Percentiles rank a stretch among this genome's conserved stretches.
These are phyloP conservation scores for Sedum album DNA, from an alignment of 164 flowering plant species.

Conservation along the genomic window DNA sequence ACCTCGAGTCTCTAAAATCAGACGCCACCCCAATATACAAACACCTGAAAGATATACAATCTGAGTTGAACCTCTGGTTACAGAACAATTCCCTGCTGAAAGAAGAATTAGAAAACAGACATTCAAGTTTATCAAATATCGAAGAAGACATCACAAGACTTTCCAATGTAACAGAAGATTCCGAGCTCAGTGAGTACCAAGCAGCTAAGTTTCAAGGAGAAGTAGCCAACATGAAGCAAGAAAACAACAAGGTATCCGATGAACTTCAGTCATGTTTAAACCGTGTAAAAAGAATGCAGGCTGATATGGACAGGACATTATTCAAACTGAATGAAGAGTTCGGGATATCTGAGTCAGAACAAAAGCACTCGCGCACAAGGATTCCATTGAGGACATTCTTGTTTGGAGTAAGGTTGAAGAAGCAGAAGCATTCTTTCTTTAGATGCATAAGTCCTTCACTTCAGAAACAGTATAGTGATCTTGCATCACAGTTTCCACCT, in stretches of 20 bases:
- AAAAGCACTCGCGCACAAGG: conserved; percentile 28
- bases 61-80: conserved; percentile 53
- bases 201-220: conserved; percentile 76
- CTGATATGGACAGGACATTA: conserved; percentile 35
- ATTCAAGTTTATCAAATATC: conserved; percentile 33
- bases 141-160: conserved; percentile 46
- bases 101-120: conserved; percentile 45
- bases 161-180: conserved; percentile 16
- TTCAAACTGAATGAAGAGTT: conserved; percentile 34
- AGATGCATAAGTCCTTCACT: conserved; percentile 45
- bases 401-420: conserved; percentile 58
- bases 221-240: conserved; percentile 63
- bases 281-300: conserved; percentile 32
- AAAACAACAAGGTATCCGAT: conserved; percentile 49
- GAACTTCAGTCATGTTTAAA: conserved; percentile 45
- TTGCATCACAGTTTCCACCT: conserved; percentile 10
- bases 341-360: conserved; percentile 17
- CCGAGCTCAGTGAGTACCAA: conserved; percentile 32
- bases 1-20: conserved; percentile 18
- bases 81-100: conserved; percentile 44
- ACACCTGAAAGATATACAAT: conserved; percentile 56
- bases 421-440: conserved; percentile 45
- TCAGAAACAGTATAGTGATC: conserved; percentile 39
- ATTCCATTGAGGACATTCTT: conserved; percentile 60
- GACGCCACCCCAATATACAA: conserved; percentile 41